A percentile compares a stretch with the other conserved stretches of the same genome.
Conservation (phyloP, 768 basidiomycete species). For the Suillus bovinus region DNA sequence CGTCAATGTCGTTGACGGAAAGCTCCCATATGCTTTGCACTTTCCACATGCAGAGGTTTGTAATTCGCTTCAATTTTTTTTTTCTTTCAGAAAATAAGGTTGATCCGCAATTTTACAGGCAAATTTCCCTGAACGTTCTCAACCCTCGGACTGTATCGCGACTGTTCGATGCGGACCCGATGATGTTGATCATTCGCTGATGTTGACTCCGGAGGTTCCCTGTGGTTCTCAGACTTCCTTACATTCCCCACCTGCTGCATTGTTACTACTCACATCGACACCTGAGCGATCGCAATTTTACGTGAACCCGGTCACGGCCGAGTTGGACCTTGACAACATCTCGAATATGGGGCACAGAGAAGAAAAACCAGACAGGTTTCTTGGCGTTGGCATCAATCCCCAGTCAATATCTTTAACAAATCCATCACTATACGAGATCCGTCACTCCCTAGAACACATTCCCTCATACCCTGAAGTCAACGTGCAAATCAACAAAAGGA, state of each 20-base stretch:
- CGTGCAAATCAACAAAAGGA: slow-evolving; percentile 38
- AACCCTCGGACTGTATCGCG: neutral
- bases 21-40: neutral
- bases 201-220: neutral
- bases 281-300: neutral
- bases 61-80: neutral
- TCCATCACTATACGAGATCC: neutral
- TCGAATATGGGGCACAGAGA: neutral
- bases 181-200: neutral
- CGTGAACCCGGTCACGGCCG: neutral
- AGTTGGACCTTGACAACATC: neutral
- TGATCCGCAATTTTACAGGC: slow-evolving; percentile 10
- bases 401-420: slow-evolving; percentile 1
- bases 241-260: neutral
- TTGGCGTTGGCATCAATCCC: neutral
- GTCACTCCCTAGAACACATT: neutral
- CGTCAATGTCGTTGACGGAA: neutral
- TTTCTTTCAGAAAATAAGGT: neutral
- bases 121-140: neutral
- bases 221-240: neutral
- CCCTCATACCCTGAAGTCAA: slow-evolving; percentile 30
- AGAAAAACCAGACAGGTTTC: neutral
- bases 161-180: neutral
- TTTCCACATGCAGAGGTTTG: neutral
- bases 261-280: neutral